Evolutionary conservation across 1,284 basidiomycete species (phyloP), one percentile per base, ranked within the genome.

Genomic region (Limonomyces culmigenus): DNA sequence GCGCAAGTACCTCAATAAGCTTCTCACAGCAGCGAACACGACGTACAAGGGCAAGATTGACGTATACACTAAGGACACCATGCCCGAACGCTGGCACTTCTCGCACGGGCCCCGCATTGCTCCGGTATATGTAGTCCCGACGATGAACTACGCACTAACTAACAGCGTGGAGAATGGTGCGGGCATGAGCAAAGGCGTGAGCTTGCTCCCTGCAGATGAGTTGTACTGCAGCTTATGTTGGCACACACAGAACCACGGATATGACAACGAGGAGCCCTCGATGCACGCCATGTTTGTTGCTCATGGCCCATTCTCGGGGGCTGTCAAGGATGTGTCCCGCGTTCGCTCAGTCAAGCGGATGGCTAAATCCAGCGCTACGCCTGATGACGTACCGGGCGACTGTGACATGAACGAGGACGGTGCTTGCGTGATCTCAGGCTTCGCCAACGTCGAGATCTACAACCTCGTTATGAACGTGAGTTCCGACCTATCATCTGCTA

Each of bases 211-310:
- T 8, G 19, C 29, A 34, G 21, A 39, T 36, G 32, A 15, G 6
- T n/a, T n/a, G n/a, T n/a, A n/a, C n/a, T n/a, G n/a, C n/a, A 27
- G n/a, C 23, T n/a, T 27, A 8, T 27, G 8, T 27, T 27, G 8
- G 8, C n/a, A 27, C 23, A 29, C 34, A 16, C 44, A 85, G 72
- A 85, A 75, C 42, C 83, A 89, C 43, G 85, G 81, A 8, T 88
- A 87, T 49, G 86, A 91, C 50, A 88, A 88, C 44, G 52, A 64
- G 12, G 67, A 75, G 29, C 49, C 60, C 6, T 65, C 79, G 3
- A 93, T 93, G 89, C 74, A 76, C 38, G 87, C 87, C 0, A 78
- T 87, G 52, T 92, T 93, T 53, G 77, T 92, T 41, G 84, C 85
- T 2, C 79, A 85, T 48, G 88, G 88, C 1, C 87, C 88, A 0